Evolutionary conservation across 495 filamentous ascomycete species (phyloP).

Genomic region (Penicillium bialowiezense): DNA sequence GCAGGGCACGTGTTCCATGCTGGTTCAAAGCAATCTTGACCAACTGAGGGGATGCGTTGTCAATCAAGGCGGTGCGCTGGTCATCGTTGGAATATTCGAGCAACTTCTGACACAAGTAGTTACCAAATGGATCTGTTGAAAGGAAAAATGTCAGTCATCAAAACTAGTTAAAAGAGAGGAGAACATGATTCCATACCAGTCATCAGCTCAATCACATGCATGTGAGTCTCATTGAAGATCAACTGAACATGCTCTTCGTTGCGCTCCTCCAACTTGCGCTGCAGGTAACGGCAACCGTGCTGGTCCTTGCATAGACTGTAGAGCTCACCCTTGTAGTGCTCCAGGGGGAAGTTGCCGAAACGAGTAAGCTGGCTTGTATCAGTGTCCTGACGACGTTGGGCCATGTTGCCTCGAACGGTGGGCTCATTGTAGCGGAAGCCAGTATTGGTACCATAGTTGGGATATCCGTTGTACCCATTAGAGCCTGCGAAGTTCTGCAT

Average conservation of each 20-base stretch:
- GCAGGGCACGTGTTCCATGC: conserved; percentile 91
- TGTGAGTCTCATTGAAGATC: conserved; percentile 89
- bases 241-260: conserved; percentile 78
- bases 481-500: conserved; percentile 18
- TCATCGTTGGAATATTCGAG: conserved; percentile 91
- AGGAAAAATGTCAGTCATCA: conserved; percentile 5
- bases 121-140: conserved; percentile 83
- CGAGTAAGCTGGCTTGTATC: conserved; percentile 51
- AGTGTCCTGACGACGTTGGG: conserved; percentile 31
- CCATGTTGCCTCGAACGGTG: conserved; percentile 19
- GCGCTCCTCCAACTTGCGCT: conserved; percentile 94
- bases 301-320: conserved; percentile 93
- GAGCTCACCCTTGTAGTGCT: conserved; percentile 74
- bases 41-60: conserved; percentile 80
- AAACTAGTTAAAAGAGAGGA: background rate
- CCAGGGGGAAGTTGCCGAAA: conserved; percentile 74
- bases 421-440: conserved; percentile 36
- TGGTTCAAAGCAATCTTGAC: conserved; percentile 92
- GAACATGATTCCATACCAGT: conserved; percentile 56
- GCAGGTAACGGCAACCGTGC: conserved; percentile 91
- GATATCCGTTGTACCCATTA: conserved; percentile 20
- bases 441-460: conserved; percentile 23
- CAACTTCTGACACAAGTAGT: conserved; percentile 96
- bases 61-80: conserved; percentile 87
- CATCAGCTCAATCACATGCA: conserved; percentile 94